Conservation (phyloP, 2,329 filamentous ascomycete genomes). For the Cladobotryum protrusum region DNA sequence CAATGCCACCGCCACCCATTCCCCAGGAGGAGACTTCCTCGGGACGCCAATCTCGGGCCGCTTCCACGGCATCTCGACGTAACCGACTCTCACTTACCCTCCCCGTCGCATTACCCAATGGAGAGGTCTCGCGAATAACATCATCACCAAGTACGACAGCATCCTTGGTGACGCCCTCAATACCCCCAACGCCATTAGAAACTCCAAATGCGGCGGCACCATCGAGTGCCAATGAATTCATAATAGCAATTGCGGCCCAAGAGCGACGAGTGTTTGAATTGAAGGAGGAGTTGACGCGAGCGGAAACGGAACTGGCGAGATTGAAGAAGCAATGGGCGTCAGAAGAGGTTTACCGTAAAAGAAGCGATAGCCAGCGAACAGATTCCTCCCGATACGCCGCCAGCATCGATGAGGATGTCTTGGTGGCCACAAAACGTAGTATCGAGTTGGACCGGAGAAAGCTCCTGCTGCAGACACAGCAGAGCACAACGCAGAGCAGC, state of each 20-base stretch:
- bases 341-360: slow-evolving; percentile 72
- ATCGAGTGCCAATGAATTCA: slow-evolving; percentile 59
- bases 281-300: slow-evolving; percentile 78
- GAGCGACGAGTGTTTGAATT: slow-evolving; percentile 87
- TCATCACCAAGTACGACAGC: slow-evolving; percentile 45
- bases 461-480: slow-evolving; percentile 51
- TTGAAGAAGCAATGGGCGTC: slow-evolving; percentile 80
- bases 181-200: slow-evolving; percentile 47
- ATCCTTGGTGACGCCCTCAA: slow-evolving; percentile 32
- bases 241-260: slow-evolving; percentile 86
- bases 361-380: slow-evolving; percentile 36
- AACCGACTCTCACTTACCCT: slow-evolving; percentile 56
- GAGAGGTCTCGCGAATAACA: slow-evolving; percentile 22
- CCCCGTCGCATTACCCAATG: slow-evolving; percentile 51
- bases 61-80: slow-evolving; percentile 47
- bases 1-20: slow-evolving; percentile 32
- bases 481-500: slow-evolving; percentile 35
- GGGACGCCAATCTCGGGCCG: slow-evolving; percentile 42
- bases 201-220: slow-evolving; percentile 33
- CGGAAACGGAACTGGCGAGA: slow-evolving; percentile 67
- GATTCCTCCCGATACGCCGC: slow-evolving; percentile 5
- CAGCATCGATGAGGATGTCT: slow-evolving; percentile 25
- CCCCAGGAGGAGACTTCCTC: slow-evolving; percentile 35
- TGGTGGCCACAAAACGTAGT: slow-evolving; percentile 31
- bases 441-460: slow-evolving; percentile 69